Evolutionary conservation across 768 basidiomycete genomes (phyloP), one percentile per base, ranked within the genome.

Genomic region (Trametes maxima): DNA sequence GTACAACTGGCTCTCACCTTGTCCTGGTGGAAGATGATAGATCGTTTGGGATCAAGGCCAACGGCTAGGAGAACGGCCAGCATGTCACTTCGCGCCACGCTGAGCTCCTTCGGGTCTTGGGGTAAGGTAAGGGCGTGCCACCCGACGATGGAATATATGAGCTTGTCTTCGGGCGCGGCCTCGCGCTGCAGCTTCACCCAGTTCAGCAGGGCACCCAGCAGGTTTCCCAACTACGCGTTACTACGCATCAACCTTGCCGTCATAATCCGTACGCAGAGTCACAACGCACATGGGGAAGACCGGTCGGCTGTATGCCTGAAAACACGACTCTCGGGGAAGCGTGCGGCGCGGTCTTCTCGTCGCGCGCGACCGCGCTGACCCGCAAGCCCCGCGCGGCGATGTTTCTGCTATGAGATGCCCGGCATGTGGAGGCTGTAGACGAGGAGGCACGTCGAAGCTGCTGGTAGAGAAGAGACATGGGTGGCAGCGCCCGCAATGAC

Each of bases 71-170:
- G 74, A 8, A 86, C 84, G 0, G 95, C 94, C 24, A 96, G 78
- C 83, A 92, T 87, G 46, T 95, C 88, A 54, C 78, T 79, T 45
- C 90, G 80, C 19, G 94, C 85, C 1, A 76, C 70, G 14, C 78
- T 76, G 8, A 98, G 80, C 13, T 76, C 70, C 39, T 75, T 71
- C 0, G 94, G 92, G 70, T 95, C 79, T 78, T 96, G 94, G 5
- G 94, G 94, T 24, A 98, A 78, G 2, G 95, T 98, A 68, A 98
- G 79, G 12, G 95, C 95, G 71, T 98, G 96, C 83, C 94, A 89
- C 28, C 95, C 95, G 13, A 95, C 95, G 63, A 97, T 87, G 1
- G 92, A 88, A 74, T 92, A 95, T 22, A 96, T 73, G 10, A 95
- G 79, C 54, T 80, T 76, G 69, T 93, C 89, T 11, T 83, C 77